phyloP scores from a whole-genome alignment of 805 yeast genomes.

The Nakazawaea ambrosiae region DNA sequence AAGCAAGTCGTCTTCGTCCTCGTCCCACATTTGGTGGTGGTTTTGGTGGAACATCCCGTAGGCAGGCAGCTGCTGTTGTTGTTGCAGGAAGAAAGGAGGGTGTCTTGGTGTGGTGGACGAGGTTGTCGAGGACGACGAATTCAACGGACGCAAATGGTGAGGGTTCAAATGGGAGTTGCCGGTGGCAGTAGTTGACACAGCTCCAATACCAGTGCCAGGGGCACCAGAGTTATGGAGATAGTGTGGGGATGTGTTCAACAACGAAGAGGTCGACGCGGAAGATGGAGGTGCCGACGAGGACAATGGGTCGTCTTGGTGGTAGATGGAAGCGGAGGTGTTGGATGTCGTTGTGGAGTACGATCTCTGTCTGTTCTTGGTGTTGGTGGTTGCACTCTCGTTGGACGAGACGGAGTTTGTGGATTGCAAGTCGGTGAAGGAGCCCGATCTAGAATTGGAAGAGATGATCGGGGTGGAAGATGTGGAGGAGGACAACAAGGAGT shows the following conservation, averaged over 20 bases:
- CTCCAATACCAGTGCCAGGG: not conserved
- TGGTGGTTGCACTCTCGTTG: not conserved
- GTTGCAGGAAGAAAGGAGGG: slow-evolving; percentile 4
- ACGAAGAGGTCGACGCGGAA: no score
- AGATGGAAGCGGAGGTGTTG: not conserved
- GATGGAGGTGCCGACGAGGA: no score
- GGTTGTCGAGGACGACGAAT: not conserved
- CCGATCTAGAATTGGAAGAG: slow-evolving; percentile 21
- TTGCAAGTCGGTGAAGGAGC: slow-evolving; percentile 9
- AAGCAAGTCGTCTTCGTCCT: slow-evolving; percentile 69
- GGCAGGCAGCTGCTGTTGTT: no score
- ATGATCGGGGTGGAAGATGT: slow-evolving; percentile 15
- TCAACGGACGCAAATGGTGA: not conserved
- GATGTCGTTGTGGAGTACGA: slow-evolving; percentile 4
- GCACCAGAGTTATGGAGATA: no score
- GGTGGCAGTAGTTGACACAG: not conserved
- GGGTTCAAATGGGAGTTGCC: not conserved
- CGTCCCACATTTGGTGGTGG: slow-evolving; percentile 43
- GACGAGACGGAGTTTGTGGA: slow-evolving; percentile 1
- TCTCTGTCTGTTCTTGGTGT: slow-evolving; percentile 1
- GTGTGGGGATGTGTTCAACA: no score
- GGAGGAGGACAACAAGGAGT: slow-evolving; percentile 8
- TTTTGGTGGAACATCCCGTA: no score
- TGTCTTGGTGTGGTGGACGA: no score
- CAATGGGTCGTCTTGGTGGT: slow-evolving; percentile 2